phyloP scores from a whole-genome alignment of 129 eudicot genomes.

The Heracleum sosnowskyi region DNA sequence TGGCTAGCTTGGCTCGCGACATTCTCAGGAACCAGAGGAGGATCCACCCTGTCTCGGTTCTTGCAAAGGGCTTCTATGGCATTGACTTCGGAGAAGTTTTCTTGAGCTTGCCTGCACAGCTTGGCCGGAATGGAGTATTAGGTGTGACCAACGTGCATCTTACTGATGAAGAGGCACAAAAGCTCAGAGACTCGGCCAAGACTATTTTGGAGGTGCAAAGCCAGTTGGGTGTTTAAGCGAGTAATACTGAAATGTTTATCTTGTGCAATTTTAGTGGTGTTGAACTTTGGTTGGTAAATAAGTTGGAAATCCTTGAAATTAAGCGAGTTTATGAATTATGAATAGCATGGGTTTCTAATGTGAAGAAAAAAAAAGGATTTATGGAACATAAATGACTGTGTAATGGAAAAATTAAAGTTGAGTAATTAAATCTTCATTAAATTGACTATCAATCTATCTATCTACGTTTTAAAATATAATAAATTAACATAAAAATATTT shows the following conservation, averaged over 20 bases:
- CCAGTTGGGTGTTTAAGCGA: conserved; percentile 49
- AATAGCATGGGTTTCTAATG: background rate
- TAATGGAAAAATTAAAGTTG: too few species aligned
- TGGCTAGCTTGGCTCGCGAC: conserved; percentile 65
- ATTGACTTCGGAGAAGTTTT: conserved; percentile 63
- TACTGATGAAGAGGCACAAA: conserved; percentile 48
- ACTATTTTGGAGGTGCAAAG: conserved; percentile 69
- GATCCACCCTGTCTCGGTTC: conserved; percentile 84
- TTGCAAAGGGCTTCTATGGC: conserved; percentile 75
- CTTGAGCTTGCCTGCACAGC: conserved; percentile 79
- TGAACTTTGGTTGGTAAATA: background rate
- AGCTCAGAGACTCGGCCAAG: conserved; percentile 56
- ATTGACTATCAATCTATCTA: too few species aligned
- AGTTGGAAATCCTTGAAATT: background rate
- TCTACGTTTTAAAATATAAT: too few species aligned
- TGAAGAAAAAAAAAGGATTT: too few species aligned
- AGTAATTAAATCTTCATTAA: too few species aligned
- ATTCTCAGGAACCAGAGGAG: conserved; percentile 72
- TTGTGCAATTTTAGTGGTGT: background rate
- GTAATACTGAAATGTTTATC: background rate
- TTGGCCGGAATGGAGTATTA: conserved; percentile 75
- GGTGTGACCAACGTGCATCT: conserved; percentile 84
- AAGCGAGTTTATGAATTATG: background rate
- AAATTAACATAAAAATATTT: too few species aligned
- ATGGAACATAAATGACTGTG: background rate